A percentile compares a stretch with the other conserved stretches of the same genome.
Conservation (phyloP, 2,329 filamentous ascomycete species). For the Colletotrichum tofieldiae region DNA sequence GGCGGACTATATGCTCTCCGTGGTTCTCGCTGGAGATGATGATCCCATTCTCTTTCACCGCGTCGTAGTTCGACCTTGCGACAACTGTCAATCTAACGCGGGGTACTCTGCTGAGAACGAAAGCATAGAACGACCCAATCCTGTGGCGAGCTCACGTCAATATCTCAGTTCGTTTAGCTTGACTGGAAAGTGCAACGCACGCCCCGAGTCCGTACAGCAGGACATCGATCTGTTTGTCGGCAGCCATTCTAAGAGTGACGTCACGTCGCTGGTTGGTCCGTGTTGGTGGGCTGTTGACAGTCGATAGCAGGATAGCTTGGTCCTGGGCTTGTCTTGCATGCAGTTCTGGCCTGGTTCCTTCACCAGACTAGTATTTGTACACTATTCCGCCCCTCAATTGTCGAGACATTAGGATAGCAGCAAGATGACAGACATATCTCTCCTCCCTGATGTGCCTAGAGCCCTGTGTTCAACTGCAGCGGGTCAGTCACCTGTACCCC, state of each 20-base stretch:
- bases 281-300: neutral
- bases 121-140: conserved; percentile 72
- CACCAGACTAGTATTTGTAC: conserved; percentile 28
- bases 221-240: conserved; percentile 50
- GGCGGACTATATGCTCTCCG: conserved; percentile 66
- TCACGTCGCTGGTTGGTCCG: neutral
- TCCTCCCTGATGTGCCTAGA: neutral
- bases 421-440: neutral
- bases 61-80: conserved; percentile 73
- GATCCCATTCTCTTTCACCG: conserved; percentile 68
- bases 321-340: neutral
- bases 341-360: neutral
- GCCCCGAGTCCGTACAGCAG: conserved; percentile 69
- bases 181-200: conserved; percentile 53
- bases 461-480: conserved; percentile 2
- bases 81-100: conserved; percentile 70
- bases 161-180: neutral
- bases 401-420: neutral
- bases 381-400: neutral
- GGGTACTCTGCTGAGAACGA: conserved; percentile 62
- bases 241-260: conserved; percentile 36
- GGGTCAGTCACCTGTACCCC: conserved; percentile 3
- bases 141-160: conserved; percentile 53
- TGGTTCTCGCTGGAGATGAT: conserved; percentile 69
- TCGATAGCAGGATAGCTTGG: neutral